Conservation (phyloP, 176 grass and related monocot genomes). For the Bolboschoenus planiculmis region DNA sequence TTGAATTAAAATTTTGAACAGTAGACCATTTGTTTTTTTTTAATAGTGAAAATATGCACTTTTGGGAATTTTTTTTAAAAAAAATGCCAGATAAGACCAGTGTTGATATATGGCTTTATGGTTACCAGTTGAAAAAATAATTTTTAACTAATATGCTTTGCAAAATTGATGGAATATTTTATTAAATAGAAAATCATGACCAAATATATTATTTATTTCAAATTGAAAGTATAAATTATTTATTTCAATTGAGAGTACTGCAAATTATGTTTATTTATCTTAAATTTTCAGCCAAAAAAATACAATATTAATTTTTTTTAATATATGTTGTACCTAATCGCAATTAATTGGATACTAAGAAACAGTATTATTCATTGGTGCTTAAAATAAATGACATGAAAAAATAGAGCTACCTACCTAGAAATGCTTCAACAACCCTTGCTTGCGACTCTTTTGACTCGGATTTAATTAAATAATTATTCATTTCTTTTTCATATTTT, state of each 20-base stretch:
- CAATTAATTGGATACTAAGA: not conserved
- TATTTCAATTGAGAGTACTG: not conserved
- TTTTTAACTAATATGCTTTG: not conserved
- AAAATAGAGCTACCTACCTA: not conserved
- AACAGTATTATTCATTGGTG: not conserved
- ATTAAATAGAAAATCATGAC: not conserved
- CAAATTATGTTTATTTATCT: not conserved
- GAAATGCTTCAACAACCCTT: not conserved
- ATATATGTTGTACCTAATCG: not conserved
- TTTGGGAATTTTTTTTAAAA: not conserved
- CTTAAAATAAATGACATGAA: not conserved
- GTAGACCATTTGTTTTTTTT: not conserved
- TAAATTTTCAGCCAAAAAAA: not conserved
- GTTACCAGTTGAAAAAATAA: not conserved
- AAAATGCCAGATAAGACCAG: not conserved
- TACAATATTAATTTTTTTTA: not conserved
- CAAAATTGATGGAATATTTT: not conserved
- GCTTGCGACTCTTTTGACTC: slow-evolving; percentile 8
- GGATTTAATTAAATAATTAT: not conserved
- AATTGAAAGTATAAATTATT: too few relatives aligned
- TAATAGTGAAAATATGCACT: not conserved
- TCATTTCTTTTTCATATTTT: not conserved
- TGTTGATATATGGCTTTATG: not conserved
- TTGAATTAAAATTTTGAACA: not conserved
- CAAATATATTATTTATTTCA: not conserved